Conservation (phyloP, 768 basidiomycete genomes). For the Pulveroboletus sp. region DNA sequence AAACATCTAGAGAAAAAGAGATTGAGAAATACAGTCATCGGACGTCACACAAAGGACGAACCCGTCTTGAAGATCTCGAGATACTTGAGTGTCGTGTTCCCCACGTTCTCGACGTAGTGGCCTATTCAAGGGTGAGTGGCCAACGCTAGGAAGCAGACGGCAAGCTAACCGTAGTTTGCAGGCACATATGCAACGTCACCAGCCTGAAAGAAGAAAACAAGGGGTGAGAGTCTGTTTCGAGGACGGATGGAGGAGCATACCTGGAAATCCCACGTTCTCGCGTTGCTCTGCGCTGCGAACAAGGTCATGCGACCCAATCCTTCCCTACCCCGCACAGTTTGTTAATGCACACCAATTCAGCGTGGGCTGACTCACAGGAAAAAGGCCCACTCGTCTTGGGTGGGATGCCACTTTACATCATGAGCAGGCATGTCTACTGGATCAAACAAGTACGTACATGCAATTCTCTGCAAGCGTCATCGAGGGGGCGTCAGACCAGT, state of each 20-base stretch:
- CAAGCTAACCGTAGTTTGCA: conserved; percentile 12
- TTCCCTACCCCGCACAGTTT: conserved; percentile 34
- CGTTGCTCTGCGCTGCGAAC: conserved; percentile 52
- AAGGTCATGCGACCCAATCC: conserved; percentile 54
- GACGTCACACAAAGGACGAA: conserved; percentile 10
- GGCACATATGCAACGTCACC: conserved; percentile 23
- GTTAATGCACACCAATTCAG: neutral
- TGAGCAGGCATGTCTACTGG: too few species aligned
- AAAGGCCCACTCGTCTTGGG: conserved; percentile 62
- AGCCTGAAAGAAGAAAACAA: conserved; percentile 8
- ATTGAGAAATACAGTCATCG: neutral
- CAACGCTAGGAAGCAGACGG: too few species aligned
- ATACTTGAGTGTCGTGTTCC: conserved; percentile 46
- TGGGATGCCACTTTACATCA: conserved; percentile 57
- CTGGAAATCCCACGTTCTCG: conserved; percentile 59
- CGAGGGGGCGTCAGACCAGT: neutral
- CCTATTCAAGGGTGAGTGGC: conserved; percentile 29
- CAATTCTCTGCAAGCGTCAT: conserved; percentile 48
- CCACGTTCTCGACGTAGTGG: conserved; percentile 55
- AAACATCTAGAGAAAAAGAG: conserved; percentile 13
- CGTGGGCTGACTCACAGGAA: conserved; percentile 41
- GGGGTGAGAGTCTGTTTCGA: neutral
- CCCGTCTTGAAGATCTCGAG: conserved; percentile 48
- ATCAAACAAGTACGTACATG: conserved; percentile 39
- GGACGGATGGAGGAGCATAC: conserved; percentile 23